Evolutionary conservation across 1,139 yeast genomes (phyloP), one percentile per base, ranked within the genome.

Genomic region (Sugiyamaella paludigena): DNA sequence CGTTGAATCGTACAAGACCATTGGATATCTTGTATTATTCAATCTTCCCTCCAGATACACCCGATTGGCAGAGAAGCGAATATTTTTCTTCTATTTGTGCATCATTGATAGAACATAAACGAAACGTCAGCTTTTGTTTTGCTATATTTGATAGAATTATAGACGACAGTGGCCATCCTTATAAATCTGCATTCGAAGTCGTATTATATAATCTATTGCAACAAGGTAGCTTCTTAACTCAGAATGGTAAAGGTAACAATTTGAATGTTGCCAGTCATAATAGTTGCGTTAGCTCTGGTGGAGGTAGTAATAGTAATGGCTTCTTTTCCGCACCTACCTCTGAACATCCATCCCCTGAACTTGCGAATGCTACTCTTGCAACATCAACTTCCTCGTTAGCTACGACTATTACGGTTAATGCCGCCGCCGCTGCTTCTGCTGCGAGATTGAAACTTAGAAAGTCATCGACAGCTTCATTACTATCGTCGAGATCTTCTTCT

Each of bases 11-110:
- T n/a, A 57, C 57, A 1, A 57, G 59, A 35, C 65, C 70, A 1
- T 47, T 68, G 28, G 68, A 64, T 29, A 60, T 67, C 13, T 49
- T 68, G 24, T 68, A 62, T 44, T 56, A 64, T 47, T 62, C 67
- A 2, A 50, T 68, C 6, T 59, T 67, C 44, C 64, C 67, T 7
- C 57, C 62, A 19, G 53, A 54, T 13, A 48, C 59, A 4, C 58
- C 61, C 10, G 42, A 49, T 7, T 32, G 51, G 16, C 63, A 63
- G 38, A 54, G 69, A 7, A 53, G 60, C n/a, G 65, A 62, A 39
- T 60, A 64, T 40, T 65, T 68, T 43, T 58, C 70, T 1, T 59
- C 60, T 10, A 53, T 65, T 12, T 56, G 61, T 41, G 57, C 64
- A 0, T 41, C 51, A 6, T 47, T 63, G 11, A 45, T 62, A 15